Evolutionary conservation across 1,139 yeast species (phyloP), one percentile per base, ranked within the genome.

Genomic region (Candida tropicalis): DNA sequence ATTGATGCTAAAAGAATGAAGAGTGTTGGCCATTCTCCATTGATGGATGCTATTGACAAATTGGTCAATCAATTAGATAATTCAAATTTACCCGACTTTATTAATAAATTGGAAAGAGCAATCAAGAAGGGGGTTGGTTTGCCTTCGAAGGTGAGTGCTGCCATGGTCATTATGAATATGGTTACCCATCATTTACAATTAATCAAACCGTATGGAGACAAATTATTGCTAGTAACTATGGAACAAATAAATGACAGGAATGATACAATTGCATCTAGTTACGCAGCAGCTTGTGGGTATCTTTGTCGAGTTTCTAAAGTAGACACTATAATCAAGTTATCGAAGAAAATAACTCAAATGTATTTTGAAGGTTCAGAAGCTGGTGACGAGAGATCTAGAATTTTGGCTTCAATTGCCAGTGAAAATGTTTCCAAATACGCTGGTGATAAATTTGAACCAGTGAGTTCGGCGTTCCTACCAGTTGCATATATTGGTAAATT

Each of bases 131-230:
- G 96, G 0, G 87, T 91, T 25, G 99, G 98, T 0, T 70, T 93
- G 24, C 97, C 98, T 0, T 89, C 97, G 0, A 90, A 90, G 57
- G 90, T 88, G 1, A 90, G 95, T 35, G 90, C 93, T 0, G 80
- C 96, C n/a, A 77, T 82, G 50, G 84, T 91, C 0, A 62, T 90
- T 18, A 88, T 85, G 6, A 75, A 81, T 18, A 62, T 90, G 44
- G 77, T 85, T 1, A 68, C 80, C 20, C 75, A 82, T 49, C 82
- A 85, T 53, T 60, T 75, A n/a, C 73, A 74, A 26, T 58, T 78
- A 17, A 61, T 81, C 10, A 71, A 74, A 36, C 84, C 87, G 0
- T 79, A 78, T 55, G 86, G 91, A 8, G 87, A 84, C 43, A 66
- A 71, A 12, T 63, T 91, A 13, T 64, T 91, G 47, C 73, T 75